phyloP scores from a whole-genome alignment of 2,329 filamentous ascomycete species.

The Trichophyton schoenleinii region DNA sequence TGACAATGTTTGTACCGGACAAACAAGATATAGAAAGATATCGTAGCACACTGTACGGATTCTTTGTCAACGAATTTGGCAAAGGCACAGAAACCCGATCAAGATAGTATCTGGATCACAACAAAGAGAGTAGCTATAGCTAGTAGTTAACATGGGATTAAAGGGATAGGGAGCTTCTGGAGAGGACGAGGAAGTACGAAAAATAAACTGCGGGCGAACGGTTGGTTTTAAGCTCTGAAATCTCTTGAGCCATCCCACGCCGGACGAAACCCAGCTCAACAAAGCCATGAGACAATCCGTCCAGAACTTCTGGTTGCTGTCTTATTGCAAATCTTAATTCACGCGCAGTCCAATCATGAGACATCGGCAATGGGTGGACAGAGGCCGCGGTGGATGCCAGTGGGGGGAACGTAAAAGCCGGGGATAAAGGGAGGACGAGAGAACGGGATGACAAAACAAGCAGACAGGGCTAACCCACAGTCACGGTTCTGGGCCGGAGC shows the following conservation, averaged over 20 bases:
- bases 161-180: neutral
- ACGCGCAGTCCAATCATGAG: neutral
- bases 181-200: neutral
- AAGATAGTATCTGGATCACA: neutral
- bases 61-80: neutral
- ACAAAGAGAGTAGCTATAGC: neutral
- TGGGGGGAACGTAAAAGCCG: slow-evolving; percentile 3
- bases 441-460: slow-evolving; percentile 3
- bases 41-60: neutral
- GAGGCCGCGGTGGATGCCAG: slow-evolving; percentile 1
- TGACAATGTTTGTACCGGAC: neutral
- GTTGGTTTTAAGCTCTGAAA: neutral
- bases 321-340: slow-evolving; percentile 1
- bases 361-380: neutral
- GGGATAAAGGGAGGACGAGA: neutral
- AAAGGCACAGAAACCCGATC: neutral
- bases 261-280: neutral
- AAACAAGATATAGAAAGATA: neutral
- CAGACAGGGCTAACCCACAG: slow-evolving; percentile 2
- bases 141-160: neutral
- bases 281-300: neutral
- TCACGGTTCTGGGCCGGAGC: slow-evolving; percentile 4
- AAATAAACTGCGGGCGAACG: neutral
- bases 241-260: slow-evolving; percentile 1
- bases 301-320: slow-evolving; percentile 1